Evolutionary conservation across 2,329 filamentous ascomycete species (phyloP).

Genomic region (Fonsecaea erecta): DNA sequence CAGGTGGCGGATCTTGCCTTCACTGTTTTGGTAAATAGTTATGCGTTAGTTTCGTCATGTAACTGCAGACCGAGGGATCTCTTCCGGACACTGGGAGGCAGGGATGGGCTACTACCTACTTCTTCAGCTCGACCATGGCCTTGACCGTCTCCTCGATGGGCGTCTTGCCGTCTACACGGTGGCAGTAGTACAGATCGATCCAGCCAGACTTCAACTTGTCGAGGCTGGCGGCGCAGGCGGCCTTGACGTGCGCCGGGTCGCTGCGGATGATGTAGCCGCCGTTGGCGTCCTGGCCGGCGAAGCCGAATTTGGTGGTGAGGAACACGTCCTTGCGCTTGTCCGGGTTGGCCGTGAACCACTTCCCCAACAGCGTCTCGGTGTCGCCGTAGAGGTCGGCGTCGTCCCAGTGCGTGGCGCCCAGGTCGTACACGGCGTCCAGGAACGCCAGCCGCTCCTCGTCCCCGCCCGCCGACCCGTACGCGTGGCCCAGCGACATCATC

Average conservation of each 20-base stretch:
- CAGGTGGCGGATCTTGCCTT: slow-evolving; percentile 57
- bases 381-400: slow-evolving; percentile 42
- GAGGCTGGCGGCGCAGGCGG: slow-evolving; percentile 45
- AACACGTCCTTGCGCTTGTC: slow-evolving; percentile 33
- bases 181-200: slow-evolving; percentile 52
- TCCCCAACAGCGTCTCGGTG: slow-evolving; percentile 41
- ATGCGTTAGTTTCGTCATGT: neutral
- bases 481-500: slow-evolving; percentile 40
- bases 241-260: slow-evolving; percentile 45
- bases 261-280: slow-evolving; percentile 39
- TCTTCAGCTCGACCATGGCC: slow-evolving; percentile 52
- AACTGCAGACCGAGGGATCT: no score
- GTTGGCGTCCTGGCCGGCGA: slow-evolving; percentile 3
- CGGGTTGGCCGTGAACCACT: slow-evolving; percentile 32
- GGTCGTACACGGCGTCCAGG: slow-evolving; percentile 36
- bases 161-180: slow-evolving; percentile 50
- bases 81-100: no score
- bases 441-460: slow-evolving; percentile 54
- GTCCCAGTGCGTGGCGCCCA: slow-evolving; percentile 38
- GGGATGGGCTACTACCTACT: slow-evolving; percentile 40
- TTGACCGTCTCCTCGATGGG: slow-evolving; percentile 53
- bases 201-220: slow-evolving; percentile 44
- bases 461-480: slow-evolving; percentile 52
- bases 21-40: slow-evolving; percentile 20
- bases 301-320: slow-evolving; percentile 30